Evolutionary conservation across 257 asterid species (phyloP), one percentile per base, ranked within the genome.

Genomic region (Ocimum tenuiflorum): DNA sequence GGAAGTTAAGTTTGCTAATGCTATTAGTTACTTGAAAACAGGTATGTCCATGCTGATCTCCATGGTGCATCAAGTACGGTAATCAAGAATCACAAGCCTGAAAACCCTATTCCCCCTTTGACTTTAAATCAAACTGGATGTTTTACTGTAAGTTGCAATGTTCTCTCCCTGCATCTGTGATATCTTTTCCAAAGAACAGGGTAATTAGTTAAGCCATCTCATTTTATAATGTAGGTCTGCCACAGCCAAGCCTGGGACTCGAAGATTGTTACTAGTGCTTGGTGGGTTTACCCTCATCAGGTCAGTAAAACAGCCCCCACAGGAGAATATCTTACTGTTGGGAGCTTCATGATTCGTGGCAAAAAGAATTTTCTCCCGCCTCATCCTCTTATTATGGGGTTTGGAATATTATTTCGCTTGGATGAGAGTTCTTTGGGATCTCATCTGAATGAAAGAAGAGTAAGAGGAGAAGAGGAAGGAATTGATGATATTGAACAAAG

Each of bases 171-270:
- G 6, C 53, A 43, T 67, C 29, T 23, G 8, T 51, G 42, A 70
- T 65, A 7, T 68, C 70, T 15, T 52, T n/a, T 43, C 33, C 17
- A 47, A 47, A 47, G 60, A 45, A 45, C 42, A 24, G 8, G 39
- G 17, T 42, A 43, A 41, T 41, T 61, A 23, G 23, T 49, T 36
- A 31, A 20, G 35, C 43, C 59, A 56, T 70, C 50, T 57, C 60
- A 60, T 33, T 35, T 79, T 76, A 54, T 68, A 17, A 45, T 78
- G 66, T 63, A 89, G 99, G 99, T 94, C 54, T 94, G 99, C 80
- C 96, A 86, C 74, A 94, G 99, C 76, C 94, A 94, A 77, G 99
- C 99, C 42, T 94, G 99, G 97, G 94, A 90, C 85, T 90, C 99
- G 2, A 94, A 94, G 83, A 89, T 94, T 47, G 96, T 94, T 67